Conservation (phyloP, 164 flowering plant genomes). For the Umbellularia californica region DNA sequence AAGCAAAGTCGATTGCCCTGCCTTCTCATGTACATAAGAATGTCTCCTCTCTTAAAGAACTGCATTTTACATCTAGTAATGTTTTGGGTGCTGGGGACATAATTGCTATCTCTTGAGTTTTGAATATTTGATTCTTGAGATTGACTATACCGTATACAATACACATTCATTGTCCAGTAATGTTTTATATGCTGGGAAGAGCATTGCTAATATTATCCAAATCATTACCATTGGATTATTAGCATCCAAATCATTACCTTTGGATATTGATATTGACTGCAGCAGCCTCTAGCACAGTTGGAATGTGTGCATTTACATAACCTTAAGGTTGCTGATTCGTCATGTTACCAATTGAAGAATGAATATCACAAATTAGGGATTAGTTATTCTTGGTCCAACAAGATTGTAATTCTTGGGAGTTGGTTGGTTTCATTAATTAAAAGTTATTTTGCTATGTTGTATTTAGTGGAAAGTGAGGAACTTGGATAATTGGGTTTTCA, state of each 20-base stretch:
- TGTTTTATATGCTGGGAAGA: neutral
- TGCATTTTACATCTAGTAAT: neutral
- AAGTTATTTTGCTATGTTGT: neutral
- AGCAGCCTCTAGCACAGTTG: too few species aligned
- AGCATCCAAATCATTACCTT: too few species aligned
- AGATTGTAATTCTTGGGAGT: neutral
- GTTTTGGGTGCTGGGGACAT: neutral
- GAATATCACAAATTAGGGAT: too few species aligned
- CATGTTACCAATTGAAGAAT: too few species aligned
- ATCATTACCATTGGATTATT: neutral
- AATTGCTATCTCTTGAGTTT: neutral
- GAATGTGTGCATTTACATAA: too few species aligned
- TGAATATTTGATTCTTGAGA: neutral
- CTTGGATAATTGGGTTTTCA: neutral
- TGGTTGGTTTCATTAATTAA: neutral
- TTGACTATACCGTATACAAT: too few species aligned
- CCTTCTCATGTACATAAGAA: slow-evolving; percentile 85
- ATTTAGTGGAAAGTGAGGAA: neutral
- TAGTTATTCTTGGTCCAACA: too few species aligned
- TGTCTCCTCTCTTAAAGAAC: neutral
- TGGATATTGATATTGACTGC: too few species aligned
- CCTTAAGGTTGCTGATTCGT: too few species aligned
- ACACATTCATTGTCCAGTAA: neutral
- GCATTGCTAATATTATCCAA: neutral
- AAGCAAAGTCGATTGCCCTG: slow-evolving; percentile 94